Evolutionary conservation across 768 basidiomycete genomes (phyloP).

Genomic region (Filobasidium wieringae): DNA sequence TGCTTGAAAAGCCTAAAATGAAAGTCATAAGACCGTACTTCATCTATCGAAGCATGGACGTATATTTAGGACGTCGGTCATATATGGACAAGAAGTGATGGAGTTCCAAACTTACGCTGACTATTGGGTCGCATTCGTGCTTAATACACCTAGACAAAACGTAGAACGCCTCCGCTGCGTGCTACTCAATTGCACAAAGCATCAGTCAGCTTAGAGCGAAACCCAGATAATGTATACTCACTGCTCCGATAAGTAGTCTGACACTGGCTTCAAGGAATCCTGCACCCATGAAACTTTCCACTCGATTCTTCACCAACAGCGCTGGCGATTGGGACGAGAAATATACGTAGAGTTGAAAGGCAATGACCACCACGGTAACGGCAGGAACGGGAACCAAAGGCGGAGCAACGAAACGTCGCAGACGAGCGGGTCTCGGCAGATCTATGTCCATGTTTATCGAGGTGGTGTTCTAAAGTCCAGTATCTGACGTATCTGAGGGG

Average conservation of each 20-base stretch:
- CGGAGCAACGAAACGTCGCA: background rate
- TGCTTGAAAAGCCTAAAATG: background rate
- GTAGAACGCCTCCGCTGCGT: background rate
- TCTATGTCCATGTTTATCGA: no score
- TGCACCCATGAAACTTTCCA: background rate
- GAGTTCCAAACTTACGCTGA: background rate
- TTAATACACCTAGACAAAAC: background rate
- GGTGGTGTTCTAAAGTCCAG: background rate
- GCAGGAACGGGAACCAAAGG: background rate
- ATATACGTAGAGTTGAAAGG: background rate
- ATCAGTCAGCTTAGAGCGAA: background rate
- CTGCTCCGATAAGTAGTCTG: constrained; percentile 5
- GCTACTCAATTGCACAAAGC: background rate
- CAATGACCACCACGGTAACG: background rate
- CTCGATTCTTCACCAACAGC: background rate
- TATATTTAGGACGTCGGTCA: no score
- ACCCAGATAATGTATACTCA: background rate
- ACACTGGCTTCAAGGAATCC: constrained; percentile 3
- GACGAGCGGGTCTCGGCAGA: background rate
- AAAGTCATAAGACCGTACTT: background rate
- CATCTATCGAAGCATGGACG: background rate
- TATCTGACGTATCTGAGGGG: background rate
- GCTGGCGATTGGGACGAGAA: background rate
- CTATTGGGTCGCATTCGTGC: background rate
- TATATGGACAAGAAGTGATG: background rate